phyloP scores from a whole-genome alignment of 768 basidiomycete genomes.

The Amanita exitialis region DNA sequence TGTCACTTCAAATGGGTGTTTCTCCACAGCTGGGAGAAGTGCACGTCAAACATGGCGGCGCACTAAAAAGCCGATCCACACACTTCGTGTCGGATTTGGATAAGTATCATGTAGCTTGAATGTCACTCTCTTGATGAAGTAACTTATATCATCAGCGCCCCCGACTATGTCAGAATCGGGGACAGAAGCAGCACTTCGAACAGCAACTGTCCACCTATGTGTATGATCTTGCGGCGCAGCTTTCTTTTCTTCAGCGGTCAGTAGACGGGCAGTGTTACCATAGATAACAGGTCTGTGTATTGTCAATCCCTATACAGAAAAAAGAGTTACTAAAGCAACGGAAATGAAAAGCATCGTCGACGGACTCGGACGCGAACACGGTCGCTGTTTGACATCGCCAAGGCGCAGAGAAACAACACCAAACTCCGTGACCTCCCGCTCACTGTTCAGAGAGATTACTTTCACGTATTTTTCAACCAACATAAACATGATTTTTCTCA shows the following conservation, averaged over 20 bases:
- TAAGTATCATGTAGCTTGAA: constrained; percentile 99
- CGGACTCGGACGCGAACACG: constrained; percentile 75
- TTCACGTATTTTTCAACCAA: neutral
- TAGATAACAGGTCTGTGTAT: constrained; percentile 91
- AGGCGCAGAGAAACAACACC: constrained; percentile 5
- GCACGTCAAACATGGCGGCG: constrained; percentile 6
- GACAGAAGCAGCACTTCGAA: constrained; percentile 77
- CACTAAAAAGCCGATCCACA: constrained; percentile 18
- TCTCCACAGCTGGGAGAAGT: constrained; percentile 63
- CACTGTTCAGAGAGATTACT: neutral
- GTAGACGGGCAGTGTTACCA: constrained; percentile 81
- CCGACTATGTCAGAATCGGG: constrained; percentile 72
- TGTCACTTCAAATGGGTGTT: constrained; percentile 88
- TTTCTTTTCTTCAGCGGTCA: constrained; percentile 66
- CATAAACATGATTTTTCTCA: constrained; percentile 36
- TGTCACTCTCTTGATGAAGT: constrained; percentile 92
- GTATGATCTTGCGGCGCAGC: constrained; percentile 64
- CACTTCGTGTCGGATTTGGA: constrained; percentile 82
- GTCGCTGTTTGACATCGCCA: constrained; percentile 46
- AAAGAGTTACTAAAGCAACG: constrained; percentile 1
- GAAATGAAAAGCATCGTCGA: constrained; percentile 10
- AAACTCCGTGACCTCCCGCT: constrained; percentile 9
- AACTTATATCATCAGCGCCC: constrained; percentile 81
- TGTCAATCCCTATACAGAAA: constrained; percentile 55
- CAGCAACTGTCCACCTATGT: constrained; percentile 93